Percentiles rank a stretch among this genome's conserved stretches.
phyloP scores from a whole-genome alignment of 345 rosid species.

The Acer saccharum region DNA sequence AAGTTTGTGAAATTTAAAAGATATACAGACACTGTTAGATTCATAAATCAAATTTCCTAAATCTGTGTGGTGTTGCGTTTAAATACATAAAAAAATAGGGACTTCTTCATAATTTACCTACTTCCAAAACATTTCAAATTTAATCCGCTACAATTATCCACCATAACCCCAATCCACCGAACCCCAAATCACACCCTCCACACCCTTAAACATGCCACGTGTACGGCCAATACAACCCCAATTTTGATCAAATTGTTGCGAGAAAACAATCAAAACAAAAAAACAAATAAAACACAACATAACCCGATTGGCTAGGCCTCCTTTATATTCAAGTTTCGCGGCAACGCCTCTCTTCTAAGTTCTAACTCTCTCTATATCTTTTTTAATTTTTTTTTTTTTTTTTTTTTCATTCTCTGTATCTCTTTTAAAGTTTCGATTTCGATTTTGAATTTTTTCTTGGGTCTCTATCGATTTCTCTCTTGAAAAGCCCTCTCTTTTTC shows the following conservation, averaged over 20 bases:
- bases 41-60: too few species aligned
- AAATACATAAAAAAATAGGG: not conserved
- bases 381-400: conserved; percentile 16
- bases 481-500: not conserved
- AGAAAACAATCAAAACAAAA: not conserved
- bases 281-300: conserved; percentile 19
- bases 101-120: not conserved
- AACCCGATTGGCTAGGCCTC: conserved; percentile 34
- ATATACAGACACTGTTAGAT: too few species aligned
- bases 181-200: conserved; percentile 10
- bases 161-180: not conserved
- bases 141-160: conserved; percentile 11
- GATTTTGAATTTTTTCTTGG: not conserved
- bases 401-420: conserved; percentile 26
- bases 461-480: conserved; percentile 22
- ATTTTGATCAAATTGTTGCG: not conserved
- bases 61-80: too few species aligned
- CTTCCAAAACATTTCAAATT: conserved; percentile 5
- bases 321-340: conserved; percentile 90
- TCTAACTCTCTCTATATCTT: conserved; percentile 10
- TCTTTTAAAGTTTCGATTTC: conserved; percentile 22
- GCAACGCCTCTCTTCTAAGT: conserved; percentile 36
- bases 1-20: too few species aligned
- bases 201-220: not conserved
- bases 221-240: not conserved